Evolutionary conservation across 352 stramenopile genomes (phyloP).

Genomic region (Pythium phragmiticola): DNA sequence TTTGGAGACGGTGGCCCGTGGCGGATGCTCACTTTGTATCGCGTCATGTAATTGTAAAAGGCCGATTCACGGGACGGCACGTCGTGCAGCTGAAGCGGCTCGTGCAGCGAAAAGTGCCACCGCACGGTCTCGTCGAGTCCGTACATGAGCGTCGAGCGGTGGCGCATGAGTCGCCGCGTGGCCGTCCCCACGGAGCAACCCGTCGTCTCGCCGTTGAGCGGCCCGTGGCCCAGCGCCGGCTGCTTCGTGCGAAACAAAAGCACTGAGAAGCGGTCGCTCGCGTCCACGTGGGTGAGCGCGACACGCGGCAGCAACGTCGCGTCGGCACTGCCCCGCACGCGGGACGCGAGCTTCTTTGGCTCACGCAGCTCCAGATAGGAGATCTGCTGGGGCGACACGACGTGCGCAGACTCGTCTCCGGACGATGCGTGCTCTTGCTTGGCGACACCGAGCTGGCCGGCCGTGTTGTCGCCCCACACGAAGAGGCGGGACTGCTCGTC

Average conservation of each 20-base stretch:
- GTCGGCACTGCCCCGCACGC: constrained; percentile 20
- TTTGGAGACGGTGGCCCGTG: background rate
- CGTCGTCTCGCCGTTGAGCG: background rate
- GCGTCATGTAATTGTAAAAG: constrained; percentile 58
- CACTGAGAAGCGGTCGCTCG: constrained; percentile 47
- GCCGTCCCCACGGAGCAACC: constrained; percentile 1
- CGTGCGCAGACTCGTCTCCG: background rate
- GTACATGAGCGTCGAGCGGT: constrained; percentile 16
- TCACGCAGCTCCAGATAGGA: constrained; percentile 46
- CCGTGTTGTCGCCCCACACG: constrained; percentile 46
- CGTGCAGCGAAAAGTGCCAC: constrained; percentile 43
- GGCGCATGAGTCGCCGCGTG: constrained; percentile 9
- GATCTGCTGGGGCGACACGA: constrained; percentile 34
- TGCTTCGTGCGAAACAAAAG: constrained; percentile 50
- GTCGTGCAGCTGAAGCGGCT: constrained; percentile 29
- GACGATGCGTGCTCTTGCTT: no score
- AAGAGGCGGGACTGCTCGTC: constrained; percentile 55
- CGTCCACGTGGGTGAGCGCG: constrained; percentile 35
- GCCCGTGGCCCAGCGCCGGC: background rate
- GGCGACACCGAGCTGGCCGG: constrained; percentile 37
- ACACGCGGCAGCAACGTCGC: constrained; percentile 29
- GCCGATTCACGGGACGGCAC: constrained; percentile 49
- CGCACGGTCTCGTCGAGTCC: constrained; percentile 17
- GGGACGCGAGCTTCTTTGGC: constrained; percentile 17
- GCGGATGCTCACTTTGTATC: constrained; percentile 54